phyloP scores from a whole-genome alignment of 208 protist genomes.

The Acanthamoeba castellanii region DNA sequence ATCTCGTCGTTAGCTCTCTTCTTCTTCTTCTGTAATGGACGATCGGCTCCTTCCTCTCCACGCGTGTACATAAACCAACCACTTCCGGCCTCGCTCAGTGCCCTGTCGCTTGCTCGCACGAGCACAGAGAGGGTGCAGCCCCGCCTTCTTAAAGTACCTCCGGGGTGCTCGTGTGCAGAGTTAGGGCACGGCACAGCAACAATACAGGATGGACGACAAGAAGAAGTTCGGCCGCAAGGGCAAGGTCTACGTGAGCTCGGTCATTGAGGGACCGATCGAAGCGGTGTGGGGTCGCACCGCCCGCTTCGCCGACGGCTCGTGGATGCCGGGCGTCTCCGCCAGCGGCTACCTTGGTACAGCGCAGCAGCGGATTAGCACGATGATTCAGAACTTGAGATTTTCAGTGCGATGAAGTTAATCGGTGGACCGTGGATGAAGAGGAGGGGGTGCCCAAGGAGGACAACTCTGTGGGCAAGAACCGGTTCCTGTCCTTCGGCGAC shows the following conservation, averaged over 20 bases:
- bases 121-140: too few relatives aligned
- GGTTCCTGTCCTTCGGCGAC: background rate
- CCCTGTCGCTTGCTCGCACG: too few relatives aligned
- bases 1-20: too few relatives aligned
- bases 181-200: background rate
- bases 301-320: constrained; percentile 14
- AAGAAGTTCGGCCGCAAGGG: background rate
- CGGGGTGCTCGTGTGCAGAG: too few relatives aligned
- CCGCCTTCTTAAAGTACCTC: too few relatives aligned
- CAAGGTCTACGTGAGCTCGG: constrained; percentile 24
- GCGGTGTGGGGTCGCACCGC: background rate
- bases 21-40: too few relatives aligned
- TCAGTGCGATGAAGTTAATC: too few relatives aligned
- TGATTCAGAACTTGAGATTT: too few relatives aligned
- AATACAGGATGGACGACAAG: background rate
- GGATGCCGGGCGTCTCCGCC: background rate
- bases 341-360: constrained; percentile 13
- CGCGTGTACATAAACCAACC: too few relatives aligned
- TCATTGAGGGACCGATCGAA: constrained; percentile 19
- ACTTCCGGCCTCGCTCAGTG: too few relatives aligned
- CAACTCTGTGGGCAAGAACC: constrained; percentile 10
- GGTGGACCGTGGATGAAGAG: background rate
- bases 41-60: too few relatives aligned
- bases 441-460: background rate
- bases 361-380: too few relatives aligned